Evolutionary conservation across 768 basidiomycete genomes (phyloP), one percentile per base, ranked within the genome.

Genomic region (Austroboletus eburneus): DNA sequence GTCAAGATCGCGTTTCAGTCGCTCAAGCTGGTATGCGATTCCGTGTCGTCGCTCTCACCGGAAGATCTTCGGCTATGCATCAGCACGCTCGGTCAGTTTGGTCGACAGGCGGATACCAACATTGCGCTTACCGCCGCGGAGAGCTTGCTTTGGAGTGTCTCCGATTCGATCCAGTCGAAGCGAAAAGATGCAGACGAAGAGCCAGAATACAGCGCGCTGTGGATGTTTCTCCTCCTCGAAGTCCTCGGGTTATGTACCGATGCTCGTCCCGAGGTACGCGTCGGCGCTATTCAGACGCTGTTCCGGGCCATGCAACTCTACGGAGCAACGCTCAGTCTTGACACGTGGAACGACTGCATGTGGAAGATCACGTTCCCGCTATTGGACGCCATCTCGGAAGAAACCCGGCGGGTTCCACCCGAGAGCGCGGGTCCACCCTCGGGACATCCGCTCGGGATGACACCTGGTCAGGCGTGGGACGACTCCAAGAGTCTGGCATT

Each of bases 1-100:
- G 84, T 97, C 40, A 89, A 96, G 65, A 89, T 93, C 34, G 92
- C 91, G 0, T 98, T 96, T 69, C 91, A 94, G 50, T 94, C 90
- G 0, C 69, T 98, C 50, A 97, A 91, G 5, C 70, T 99, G 9
- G 91, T 97, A 18, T 97, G 92, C 65, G 95, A 99, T 61, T 90
- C 90, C 3, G 78, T 97, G 8, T 84, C 91, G 1, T 78, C 80
- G 2, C 77, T 98, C 16, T 85, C 87, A 0, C 78, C 84, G 0
- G 79, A 83, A 21, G 86, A 95, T 57, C 80, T 97, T 20, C 84
- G 85, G 8, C 73, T 90, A 9, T 97, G 93, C 57, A 95, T 98
- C 66, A 80, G 75, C 50, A 94, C 95, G 5, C 74, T 99, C 0
- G 91, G 91, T 5, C 84, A 87, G 45, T 99, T 95, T 65, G 93